Conservation (phyloP, 257 asterid species). For the Perilla frutescens region DNA sequence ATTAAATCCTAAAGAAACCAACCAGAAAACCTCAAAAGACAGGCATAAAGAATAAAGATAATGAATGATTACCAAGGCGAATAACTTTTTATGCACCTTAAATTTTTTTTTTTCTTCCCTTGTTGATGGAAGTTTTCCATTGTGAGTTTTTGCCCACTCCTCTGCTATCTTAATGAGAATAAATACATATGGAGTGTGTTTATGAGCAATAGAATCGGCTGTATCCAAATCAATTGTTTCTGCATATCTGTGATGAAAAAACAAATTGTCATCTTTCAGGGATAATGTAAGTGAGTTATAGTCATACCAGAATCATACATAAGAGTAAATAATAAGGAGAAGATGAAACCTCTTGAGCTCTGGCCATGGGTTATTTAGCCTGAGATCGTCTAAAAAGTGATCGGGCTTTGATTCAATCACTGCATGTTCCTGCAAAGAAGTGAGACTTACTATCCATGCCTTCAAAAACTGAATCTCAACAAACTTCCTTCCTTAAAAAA, state of each 20-base stretch:
- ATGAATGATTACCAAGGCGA: conserved; percentile 4
- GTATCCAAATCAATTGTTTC: conserved; percentile 81
- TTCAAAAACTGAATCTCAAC: background rate
- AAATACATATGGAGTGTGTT: conserved; percentile 87
- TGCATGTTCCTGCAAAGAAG: conserved; percentile 81
- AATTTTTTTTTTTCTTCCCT: conserved; percentile 79
- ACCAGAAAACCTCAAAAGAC: conserved; percentile 41
- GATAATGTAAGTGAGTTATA: background rate
- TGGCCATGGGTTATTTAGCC: conserved; percentile 94
- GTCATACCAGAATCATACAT: conserved; percentile 5
- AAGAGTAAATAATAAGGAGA: conserved; percentile 27
- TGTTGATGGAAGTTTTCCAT: conserved; percentile 77
- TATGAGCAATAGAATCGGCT: conserved; percentile 75
- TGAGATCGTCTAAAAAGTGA: conserved; percentile 90
- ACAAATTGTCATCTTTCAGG: conserved; percentile 34
- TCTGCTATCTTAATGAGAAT: conserved; percentile 84
- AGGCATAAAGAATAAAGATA: conserved; percentile 16
- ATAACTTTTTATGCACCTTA: conserved; percentile 59
- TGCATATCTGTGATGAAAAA: conserved; percentile 60
- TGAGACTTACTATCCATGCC: conserved; percentile 28
- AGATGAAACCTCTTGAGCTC: conserved; percentile 77
- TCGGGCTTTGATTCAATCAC: conserved; percentile 97
- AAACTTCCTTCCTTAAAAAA: conserved; percentile 9
- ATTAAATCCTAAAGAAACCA: conserved; percentile 65
- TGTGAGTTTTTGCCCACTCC: conserved; percentile 78